A percentile compares a stretch with the other conserved stretches of the same genome.
These are phyloP conservation scores for Aspergillus nanangensis DNA, from an alignment of 495 filamentous ascomycete species.

Conservation along the genomic window DNA sequence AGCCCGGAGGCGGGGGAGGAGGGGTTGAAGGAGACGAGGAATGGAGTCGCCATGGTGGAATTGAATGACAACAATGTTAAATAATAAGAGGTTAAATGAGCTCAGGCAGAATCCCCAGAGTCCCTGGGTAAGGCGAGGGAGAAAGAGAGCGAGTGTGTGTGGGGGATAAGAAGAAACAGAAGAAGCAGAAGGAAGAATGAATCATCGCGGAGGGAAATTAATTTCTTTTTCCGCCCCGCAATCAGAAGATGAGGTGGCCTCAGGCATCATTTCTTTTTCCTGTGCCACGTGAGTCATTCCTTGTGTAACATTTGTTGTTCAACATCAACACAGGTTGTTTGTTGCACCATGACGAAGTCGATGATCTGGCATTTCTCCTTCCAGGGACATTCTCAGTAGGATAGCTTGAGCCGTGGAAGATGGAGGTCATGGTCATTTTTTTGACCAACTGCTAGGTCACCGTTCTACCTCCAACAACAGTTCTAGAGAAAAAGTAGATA, in stretches of 20 bases:
- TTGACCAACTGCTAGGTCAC: too few species aligned
- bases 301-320: too few species aligned
- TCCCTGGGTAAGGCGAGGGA: neutral
- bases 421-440: too few species aligned
- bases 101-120: neutral
- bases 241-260: neutral
- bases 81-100: conserved; percentile 4
- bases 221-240: neutral
- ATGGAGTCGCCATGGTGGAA: conserved; percentile 44
- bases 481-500: too few species aligned
- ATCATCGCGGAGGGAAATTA: conserved; percentile 1
- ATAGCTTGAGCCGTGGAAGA: too few species aligned
- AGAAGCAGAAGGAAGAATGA: conserved; percentile 4
- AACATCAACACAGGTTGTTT: too few species aligned
- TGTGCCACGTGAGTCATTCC: neutral
- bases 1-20: conserved; percentile 45
- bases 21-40: conserved; percentile 45
- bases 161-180: neutral
- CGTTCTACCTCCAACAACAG: too few species aligned
- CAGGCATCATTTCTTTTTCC: neutral
- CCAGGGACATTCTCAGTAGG: too few species aligned
- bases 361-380: too few species aligned
- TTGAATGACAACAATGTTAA: neutral
- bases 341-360: too few species aligned
- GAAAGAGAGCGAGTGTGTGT: neutral